phyloP scores from a whole-genome alignment of 495 filamentous ascomycete genomes.

The Immersiella caudata region DNA sequence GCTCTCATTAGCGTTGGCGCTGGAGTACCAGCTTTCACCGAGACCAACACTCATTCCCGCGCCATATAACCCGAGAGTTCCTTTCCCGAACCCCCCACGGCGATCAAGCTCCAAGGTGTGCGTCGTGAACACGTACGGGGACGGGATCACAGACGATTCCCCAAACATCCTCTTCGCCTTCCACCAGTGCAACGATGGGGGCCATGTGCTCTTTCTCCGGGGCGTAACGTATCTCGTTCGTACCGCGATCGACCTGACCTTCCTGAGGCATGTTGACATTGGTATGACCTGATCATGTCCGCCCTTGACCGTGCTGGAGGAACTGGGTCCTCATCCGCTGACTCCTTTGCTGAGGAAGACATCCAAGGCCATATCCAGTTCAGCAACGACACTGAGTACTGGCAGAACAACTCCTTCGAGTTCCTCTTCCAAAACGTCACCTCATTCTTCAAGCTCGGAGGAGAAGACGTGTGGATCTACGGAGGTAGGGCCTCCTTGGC shows the following conservation, averaged over 20 bases:
- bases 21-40: constrained; percentile 21
- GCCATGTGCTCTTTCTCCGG: constrained; percentile 62
- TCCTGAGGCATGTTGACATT: constrained; percentile 65
- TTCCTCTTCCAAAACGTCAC: constrained; percentile 67
- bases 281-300: constrained; percentile 25
- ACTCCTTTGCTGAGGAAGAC: constrained; percentile 16
- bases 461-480: constrained; percentile 69
- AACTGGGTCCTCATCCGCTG: not conserved
- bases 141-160: constrained; percentile 61
- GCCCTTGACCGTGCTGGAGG: not conserved
- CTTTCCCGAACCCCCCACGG: constrained; percentile 29
- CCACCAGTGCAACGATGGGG: constrained; percentile 67
- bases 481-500: constrained; percentile 30
- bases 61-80: constrained; percentile 33
- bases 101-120: constrained; percentile 31
- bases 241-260: constrained; percentile 66
- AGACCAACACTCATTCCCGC: constrained; percentile 31
- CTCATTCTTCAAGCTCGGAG: constrained; percentile 71
- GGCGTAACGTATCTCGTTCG: constrained; percentile 60
- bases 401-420: constrained; percentile 63
- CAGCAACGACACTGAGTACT: constrained; percentile 67
- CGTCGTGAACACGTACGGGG: constrained; percentile 40
- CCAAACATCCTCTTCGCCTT: constrained; percentile 56
- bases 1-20: constrained; percentile 1
- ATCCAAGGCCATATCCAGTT: constrained; percentile 44